Percentiles rank a stretch among this genome's conserved stretches.
Conservation (phyloP, 192 early-diverging fungal species). For the Kickxella alabastrina region DNA sequence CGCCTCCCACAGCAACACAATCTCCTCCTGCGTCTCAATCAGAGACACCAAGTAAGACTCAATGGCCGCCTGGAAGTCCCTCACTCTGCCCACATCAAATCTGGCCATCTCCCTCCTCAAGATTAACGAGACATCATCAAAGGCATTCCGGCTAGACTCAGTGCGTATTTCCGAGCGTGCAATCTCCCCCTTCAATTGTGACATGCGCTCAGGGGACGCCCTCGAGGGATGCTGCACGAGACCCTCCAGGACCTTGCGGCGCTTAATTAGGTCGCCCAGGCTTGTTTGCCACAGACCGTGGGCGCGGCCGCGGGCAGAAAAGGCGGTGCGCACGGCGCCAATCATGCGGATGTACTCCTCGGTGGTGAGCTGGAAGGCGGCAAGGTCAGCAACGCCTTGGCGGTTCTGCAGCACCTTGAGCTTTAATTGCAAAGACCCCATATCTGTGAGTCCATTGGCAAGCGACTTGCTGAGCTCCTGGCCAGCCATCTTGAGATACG, state of each 20-base stretch:
- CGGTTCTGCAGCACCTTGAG: constrained; percentile 74
- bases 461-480: constrained; percentile 69
- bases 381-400: constrained; percentile 73
- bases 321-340: constrained; percentile 75
- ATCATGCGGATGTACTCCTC: constrained; percentile 90
- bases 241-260: constrained; percentile 62
- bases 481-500: constrained; percentile 66
- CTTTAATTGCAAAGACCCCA: constrained; percentile 77
- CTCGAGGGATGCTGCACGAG: constrained; percentile 45
- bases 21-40: constrained; percentile 78
- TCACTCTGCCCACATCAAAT: constrained; percentile 75
- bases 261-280: constrained; percentile 66
- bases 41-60: constrained; percentile 70
- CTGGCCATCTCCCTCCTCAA: constrained; percentile 71
- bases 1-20: constrained; percentile 53
- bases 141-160: constrained; percentile 56
- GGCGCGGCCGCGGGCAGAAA: constrained; percentile 66
- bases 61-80: constrained; percentile 72
- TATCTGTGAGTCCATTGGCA: constrained; percentile 60
- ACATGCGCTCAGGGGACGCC: constrained; percentile 31
- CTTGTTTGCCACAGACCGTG: constrained; percentile 67
- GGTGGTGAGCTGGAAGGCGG: constrained; percentile 69
- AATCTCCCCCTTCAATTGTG: constrained; percentile 46
- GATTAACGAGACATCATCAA: constrained; percentile 69
- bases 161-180: constrained; percentile 47